A percentile compares a stretch with the other conserved stretches of the same genome.
These are phyloP conservation scores for Lactarius psammicola DNA, from an alignment of 768 basidiomycete genomes.

Conservation along the genomic window DNA sequence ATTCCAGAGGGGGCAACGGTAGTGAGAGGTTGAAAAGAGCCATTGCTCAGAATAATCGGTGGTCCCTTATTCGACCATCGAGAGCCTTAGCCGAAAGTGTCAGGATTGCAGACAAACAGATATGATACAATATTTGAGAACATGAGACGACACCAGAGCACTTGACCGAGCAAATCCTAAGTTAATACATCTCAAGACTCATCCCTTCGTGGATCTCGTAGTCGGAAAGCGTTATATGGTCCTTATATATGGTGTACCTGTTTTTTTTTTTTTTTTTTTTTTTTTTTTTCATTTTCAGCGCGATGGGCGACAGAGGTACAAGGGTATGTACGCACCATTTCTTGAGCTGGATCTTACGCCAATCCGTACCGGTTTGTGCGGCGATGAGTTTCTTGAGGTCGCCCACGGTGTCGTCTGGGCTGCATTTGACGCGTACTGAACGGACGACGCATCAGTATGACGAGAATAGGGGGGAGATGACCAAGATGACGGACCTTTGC, in stretches of 20 bases:
- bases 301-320: background rate
- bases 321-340: constrained; percentile 69
- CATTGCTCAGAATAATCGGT: background rate
- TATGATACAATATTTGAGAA: background rate
- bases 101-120: background rate
- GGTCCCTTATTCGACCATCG: background rate
- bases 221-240: constrained; percentile 90
- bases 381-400: constrained; percentile 97
- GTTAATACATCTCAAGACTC: constrained; percentile 88
- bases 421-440: constrained; percentile 92
- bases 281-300: too few species aligned
- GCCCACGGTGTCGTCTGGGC: constrained; percentile 92
- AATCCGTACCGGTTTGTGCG: constrained; percentile 90
- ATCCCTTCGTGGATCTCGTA: constrained; percentile 93
- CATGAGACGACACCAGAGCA: background rate
- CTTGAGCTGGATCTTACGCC: constrained; percentile 86
- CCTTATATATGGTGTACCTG: constrained; percentile 95
- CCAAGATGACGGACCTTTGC: constrained; percentile 66
- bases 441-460: constrained; percentile 3
- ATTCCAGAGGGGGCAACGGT: background rate
- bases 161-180: background rate
- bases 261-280: too few species aligned
- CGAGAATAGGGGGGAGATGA: background rate
- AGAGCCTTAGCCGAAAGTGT: background rate
- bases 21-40: background rate